Conservation (phyloP, 768 basidiomycete genomes). For the Boletales sp. region DNA sequence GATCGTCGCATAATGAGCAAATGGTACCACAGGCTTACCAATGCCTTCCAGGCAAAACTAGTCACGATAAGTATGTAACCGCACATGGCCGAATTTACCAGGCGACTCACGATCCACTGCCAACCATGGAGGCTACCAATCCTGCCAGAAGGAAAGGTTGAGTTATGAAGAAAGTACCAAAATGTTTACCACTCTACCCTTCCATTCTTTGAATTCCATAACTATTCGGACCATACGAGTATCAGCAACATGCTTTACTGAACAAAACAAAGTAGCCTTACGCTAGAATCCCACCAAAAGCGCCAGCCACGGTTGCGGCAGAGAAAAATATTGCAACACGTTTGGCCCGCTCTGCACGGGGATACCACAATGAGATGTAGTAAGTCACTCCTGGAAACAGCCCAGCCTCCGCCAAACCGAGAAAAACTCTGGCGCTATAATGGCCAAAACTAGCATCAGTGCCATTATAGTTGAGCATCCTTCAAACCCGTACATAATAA, state of each 20-base stretch:
- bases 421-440: constrained; percentile 31
- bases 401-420: constrained; percentile 42
- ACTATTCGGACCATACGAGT: constrained; percentile 11
- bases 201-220: constrained; percentile 26
- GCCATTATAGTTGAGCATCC: not conserved
- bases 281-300: constrained; percentile 43
- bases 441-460: not conserved
- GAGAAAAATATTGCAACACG: constrained; percentile 58
- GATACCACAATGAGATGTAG: constrained; percentile 52
- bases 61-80: not conserved
- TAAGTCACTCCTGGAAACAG: constrained; percentile 35
- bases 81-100: not conserved
- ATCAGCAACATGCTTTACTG: not conserved
- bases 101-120: constrained; percentile 26
- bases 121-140: constrained; percentile 21
- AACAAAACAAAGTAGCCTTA: constrained; percentile 20
- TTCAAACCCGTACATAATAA: constrained; percentile 19
- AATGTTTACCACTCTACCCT: constrained; percentile 21
- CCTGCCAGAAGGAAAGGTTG: not conserved
- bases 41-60: constrained; percentile 23
- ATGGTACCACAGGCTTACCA: not conserved
- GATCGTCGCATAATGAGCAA: not conserved
- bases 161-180: constrained; percentile 6
- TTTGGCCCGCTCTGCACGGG: constrained; percentile 47
- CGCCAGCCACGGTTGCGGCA: constrained; percentile 49